Evolutionary conservation across 2,329 filamentous ascomycete genomes (phyloP), one percentile per base, ranked within the genome.

Genomic region (Metarhizium humberi): DNA sequence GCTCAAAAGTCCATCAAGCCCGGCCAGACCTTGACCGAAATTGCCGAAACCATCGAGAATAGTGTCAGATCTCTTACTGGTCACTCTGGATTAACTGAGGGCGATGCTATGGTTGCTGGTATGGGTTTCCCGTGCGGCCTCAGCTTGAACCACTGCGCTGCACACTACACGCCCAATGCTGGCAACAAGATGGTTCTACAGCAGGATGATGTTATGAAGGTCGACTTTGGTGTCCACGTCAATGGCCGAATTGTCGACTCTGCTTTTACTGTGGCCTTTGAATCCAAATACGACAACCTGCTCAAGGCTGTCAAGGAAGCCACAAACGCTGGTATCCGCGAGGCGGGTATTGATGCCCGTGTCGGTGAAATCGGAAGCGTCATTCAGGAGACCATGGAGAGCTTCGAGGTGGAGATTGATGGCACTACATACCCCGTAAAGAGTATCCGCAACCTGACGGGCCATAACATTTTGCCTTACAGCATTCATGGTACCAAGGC

Each of bases 331-430:
- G 92, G 92, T 66, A 81, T 96, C 40, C 63, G 65, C 53, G 88
- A 95, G 75, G 91, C 92, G 6, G 92, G 92, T 64, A 95, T 96
- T 65, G 92, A 96, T 67, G 91, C 90, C 50, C 85, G 92, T 55
- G 85, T 96, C 64, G 86, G 87, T 60, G 90, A 95, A 65, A 88
- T 95, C 60, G 89, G 91, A 57, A 87, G 82, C 10, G 79, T 83
- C 18, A 92, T 95, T 63, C 91, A 95, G 72, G 90, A 95, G 72
- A 82, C 87, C 32, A 95, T 95, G 90, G 91, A 95, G 74, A 92
- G 88, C 71, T 94, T 92, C 72, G 90, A 95, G 73, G 82, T 92
- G 52, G 88, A 94, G 70, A 81, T 95, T 61, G 84, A 87, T 69
- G 90, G 90, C 59, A 83, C 81, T 45, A 90, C 84, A 13, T 83